phyloP scores from a whole-genome alignment of 495 filamentous ascomycete species.

The Thermochaetoides thermophila region DNA sequence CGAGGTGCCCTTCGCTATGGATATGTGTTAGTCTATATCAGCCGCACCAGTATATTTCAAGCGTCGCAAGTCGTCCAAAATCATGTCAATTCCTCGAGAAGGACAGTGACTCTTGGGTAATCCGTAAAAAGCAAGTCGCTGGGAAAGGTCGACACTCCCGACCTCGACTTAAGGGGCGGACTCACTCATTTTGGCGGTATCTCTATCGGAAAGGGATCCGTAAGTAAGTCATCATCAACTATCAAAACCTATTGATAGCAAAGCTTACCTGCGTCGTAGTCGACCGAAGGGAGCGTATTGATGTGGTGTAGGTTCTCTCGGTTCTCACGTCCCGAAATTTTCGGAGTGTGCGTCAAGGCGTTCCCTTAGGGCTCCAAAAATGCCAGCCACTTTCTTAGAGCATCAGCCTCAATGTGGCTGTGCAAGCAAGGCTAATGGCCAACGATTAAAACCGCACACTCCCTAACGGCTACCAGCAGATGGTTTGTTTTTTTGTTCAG shows the following conservation, averaged over 20 bases:
- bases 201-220: constrained; percentile 6
- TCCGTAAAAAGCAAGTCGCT: too few species aligned
- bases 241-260: too few species aligned
- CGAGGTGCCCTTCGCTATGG: constrained; percentile 74
- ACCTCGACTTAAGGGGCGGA: constrained; percentile 8
- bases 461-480: too few species aligned
- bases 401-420: constrained; percentile 8
- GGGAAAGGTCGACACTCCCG: too few species aligned
- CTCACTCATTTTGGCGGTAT: constrained; percentile 31
- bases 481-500: too few species aligned
- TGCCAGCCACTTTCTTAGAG: constrained; percentile 10
- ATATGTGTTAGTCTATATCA: constrained; percentile 23
- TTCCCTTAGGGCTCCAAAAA: constrained; percentile 19
- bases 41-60: too few species aligned
- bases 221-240: too few species aligned
- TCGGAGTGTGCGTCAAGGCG: constrained; percentile 20
- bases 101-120: too few species aligned
- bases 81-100: too few species aligned
- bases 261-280: constrained; percentile 21
- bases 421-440: too few species aligned
- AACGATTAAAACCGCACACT: too few species aligned
- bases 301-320: constrained; percentile 19
- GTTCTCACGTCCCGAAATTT: constrained; percentile 23
- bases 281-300: constrained; percentile 17
- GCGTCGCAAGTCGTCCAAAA: too few species aligned